Evolutionary conservation across 495 filamentous ascomycete species (phyloP), one percentile per base, ranked within the genome.

Genomic region (Daldinia childiae): DNA sequence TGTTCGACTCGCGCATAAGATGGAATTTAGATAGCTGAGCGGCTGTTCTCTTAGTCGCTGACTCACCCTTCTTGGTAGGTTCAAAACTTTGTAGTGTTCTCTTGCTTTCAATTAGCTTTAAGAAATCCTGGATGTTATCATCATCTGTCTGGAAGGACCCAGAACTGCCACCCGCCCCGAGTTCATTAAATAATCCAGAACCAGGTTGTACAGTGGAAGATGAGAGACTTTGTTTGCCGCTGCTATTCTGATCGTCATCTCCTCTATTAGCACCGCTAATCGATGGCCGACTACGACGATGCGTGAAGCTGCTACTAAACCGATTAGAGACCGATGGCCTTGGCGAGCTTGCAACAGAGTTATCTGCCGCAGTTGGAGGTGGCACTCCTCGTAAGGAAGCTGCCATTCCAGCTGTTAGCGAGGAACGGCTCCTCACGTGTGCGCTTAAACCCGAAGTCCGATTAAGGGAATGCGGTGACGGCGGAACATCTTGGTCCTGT

Each of bases 71-170:
- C 48, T 84, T 83, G 43, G 86, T 80, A 17, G 81, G 78, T 51
- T 88, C 86, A 68, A 93, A 90, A 72, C 89, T 93, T 73, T 90
- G 85, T 14, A 96, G 79, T 61, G 92, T 92, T 75, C 92, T 95
- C 73, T 90, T 89, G 64, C 87, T 86, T 71, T 98, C 93, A 2
- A 98, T 85, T 76, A 92, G 84, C 68, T 94, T 95, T 58, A 98
- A 78, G 74, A 98, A 99, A 36, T 97, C 94, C 0, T 92, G 93
- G 32, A 97, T 95, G 55, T 94, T 92, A 67, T 96, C 93, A 75
- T 97, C 93, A 72, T 97, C 94, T 1, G 90, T 91, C 63, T 91
- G 91, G 29, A 94, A 86, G 0, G 92, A 95, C 19, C 92, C 90
- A 0, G 90, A 92, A 78, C 92, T 95, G 8, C 85, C 89, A 7